phyloP scores from a whole-genome alignment of 2,329 filamentous ascomycete genomes.

The Penicillium sp. region DNA sequence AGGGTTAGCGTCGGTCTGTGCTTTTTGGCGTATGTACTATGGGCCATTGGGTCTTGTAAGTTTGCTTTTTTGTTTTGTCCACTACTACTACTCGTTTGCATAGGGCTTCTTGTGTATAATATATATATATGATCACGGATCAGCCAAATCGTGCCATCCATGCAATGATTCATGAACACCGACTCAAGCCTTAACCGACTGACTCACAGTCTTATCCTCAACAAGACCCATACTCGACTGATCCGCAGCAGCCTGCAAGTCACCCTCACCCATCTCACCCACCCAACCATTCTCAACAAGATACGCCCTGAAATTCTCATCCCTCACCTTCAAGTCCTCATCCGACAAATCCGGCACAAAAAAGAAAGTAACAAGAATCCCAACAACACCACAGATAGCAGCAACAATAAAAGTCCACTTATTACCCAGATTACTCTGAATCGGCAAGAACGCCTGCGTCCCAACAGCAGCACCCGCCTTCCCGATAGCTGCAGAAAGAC shows the following conservation, averaged over 20 bases:
- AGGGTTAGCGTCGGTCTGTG: slow-evolving; percentile 13
- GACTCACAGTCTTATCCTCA: background rate
- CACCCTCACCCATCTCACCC: slow-evolving; percentile 46
- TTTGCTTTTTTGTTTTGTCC: too few species aligned
- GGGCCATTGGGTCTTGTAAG: too few species aligned
- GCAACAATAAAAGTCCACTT: slow-evolving; percentile 53
- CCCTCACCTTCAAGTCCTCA: slow-evolving; percentile 44
- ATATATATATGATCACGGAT: too few species aligned
- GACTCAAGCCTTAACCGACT: background rate
- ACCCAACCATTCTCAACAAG: slow-evolving; percentile 47
- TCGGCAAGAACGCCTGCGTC: slow-evolving; percentile 51
- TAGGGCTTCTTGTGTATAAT: background rate
- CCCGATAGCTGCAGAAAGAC: slow-evolving; percentile 50
- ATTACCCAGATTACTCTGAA: slow-evolving; percentile 46
- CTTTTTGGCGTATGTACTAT: slow-evolving; percentile 4
- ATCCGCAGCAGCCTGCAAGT: slow-evolving; percentile 35
- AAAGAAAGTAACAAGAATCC: slow-evolving; percentile 48
- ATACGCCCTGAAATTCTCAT: slow-evolving; percentile 47
- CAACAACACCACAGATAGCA: slow-evolving; percentile 49
- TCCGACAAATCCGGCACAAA: slow-evolving; percentile 48
- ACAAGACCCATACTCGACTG: slow-evolving; percentile 17
- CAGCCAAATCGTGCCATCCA: too few species aligned
- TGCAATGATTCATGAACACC: too few species aligned
- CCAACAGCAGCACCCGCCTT: slow-evolving; percentile 53
- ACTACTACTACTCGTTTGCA: too few species aligned